Percentiles rank a stretch among this genome's conserved stretches.
phyloP scores from a whole-genome alignment of 257 asterid species.

The Echium plantagineum region DNA sequence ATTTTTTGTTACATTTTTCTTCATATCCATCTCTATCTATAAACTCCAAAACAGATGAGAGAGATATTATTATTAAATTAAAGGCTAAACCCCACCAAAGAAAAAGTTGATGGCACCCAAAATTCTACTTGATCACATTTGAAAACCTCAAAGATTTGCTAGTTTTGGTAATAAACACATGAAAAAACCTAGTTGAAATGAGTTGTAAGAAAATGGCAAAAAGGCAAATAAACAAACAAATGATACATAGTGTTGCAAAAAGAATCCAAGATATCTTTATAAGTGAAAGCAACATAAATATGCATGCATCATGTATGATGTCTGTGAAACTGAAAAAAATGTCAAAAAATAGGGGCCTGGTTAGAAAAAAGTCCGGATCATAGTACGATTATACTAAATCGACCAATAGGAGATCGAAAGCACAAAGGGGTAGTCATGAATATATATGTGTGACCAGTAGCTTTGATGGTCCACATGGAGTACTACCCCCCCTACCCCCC shows the following conservation, averaged over 20 bases:
- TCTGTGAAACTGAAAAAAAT: not conserved
- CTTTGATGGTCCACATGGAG: not conserved
- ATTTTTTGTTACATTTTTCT: not conserved
- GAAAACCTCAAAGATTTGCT: constrained; percentile 30
- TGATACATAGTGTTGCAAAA: too few relatives aligned
- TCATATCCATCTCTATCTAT: not conserved
- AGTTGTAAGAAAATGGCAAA: not conserved
- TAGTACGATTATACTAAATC: constrained; percentile 7
- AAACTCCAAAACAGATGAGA: too few relatives aligned
- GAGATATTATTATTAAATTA: not conserved
- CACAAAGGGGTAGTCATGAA: constrained; percentile 16
- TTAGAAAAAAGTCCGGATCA: constrained; percentile 27
- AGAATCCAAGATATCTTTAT: constrained; percentile 5
- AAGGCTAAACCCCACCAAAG: constrained; percentile 21
- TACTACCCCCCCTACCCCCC: too few relatives aligned
- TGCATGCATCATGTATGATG: too few relatives aligned
- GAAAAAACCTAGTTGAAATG: constrained; percentile 9
- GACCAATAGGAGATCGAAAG: constrained; percentile 46
- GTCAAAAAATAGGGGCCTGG: constrained; percentile 13
- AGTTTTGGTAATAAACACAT: constrained; percentile 28
- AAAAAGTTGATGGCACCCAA: not conserved
- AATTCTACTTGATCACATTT: not conserved
- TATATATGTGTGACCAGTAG: not conserved
- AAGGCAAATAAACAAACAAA: too few relatives aligned
- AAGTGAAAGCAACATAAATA: constrained; percentile 1